Conservation (phyloP, 2,329 filamentous ascomycete genomes). For the Aspergillus aculeatinus region DNA sequence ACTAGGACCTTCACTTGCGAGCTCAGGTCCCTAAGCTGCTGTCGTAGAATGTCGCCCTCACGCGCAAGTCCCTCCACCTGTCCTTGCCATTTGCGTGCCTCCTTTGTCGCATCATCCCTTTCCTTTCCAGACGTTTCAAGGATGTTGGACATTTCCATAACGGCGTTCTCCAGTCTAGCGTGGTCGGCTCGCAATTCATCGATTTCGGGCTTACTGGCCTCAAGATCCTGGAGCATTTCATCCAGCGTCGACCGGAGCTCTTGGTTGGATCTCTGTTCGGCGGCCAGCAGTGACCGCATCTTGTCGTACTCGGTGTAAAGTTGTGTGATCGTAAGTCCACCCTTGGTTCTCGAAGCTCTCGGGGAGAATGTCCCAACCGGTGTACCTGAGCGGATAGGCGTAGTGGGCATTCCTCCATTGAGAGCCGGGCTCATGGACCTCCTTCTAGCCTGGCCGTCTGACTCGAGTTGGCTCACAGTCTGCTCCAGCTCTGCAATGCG, state of each 20-base stretch:
- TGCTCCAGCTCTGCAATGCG: slow-evolving; percentile 65
- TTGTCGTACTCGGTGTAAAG: slow-evolving; percentile 63
- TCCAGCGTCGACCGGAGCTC: slow-evolving; percentile 76
- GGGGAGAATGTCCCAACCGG: slow-evolving; percentile 54
- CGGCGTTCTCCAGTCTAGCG: slow-evolving; percentile 74
- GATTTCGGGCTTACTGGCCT: slow-evolving; percentile 82
- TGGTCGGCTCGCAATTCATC: slow-evolving; percentile 82
- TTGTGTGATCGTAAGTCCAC: slow-evolving; percentile 60
- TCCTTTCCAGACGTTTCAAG: slow-evolving; percentile 80
- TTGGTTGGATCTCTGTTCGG: slow-evolving; percentile 71
- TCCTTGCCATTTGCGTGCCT: slow-evolving; percentile 74
- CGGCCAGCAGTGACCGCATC: slow-evolving; percentile 67
- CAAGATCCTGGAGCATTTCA: slow-evolving; percentile 79
- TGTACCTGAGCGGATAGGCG: slow-evolving; percentile 52
- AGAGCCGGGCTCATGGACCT: slow-evolving; percentile 56
- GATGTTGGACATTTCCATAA: slow-evolving; percentile 78
- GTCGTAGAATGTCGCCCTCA: slow-evolving; percentile 76
- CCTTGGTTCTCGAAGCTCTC: slow-evolving; percentile 53
- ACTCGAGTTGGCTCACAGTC: slow-evolving; percentile 60
- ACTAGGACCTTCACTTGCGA: slow-evolving; percentile 88
- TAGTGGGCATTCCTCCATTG: slow-evolving; percentile 51
- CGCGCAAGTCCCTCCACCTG: slow-evolving; percentile 61
- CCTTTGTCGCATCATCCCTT: slow-evolving; percentile 74
- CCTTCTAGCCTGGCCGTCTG: slow-evolving; percentile 47
- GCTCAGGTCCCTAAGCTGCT: slow-evolving; percentile 85